A percentile compares a stretch with the other conserved stretches of the same genome.
These are phyloP conservation scores for Adenanthera pavonina DNA, from an alignment of 306 rosid genomes.

Conservation along the genomic window DNA sequence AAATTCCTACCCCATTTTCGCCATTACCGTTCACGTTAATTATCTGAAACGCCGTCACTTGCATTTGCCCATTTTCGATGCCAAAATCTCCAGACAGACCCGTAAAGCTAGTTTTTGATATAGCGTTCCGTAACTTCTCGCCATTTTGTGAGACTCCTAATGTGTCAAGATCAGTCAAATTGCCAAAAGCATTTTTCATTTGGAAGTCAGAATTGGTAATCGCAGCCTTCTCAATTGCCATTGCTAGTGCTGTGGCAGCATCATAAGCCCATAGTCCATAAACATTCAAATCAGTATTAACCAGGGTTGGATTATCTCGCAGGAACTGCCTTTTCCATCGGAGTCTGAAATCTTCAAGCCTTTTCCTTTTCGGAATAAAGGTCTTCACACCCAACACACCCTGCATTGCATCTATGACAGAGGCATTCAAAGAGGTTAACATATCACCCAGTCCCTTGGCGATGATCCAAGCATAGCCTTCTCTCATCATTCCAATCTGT, in stretches of 20 bases:
- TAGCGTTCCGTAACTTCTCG: conserved; percentile 22
- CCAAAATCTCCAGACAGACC: conserved; percentile 47
- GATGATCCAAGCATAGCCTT: conserved; percentile 56
- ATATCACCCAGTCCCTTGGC: conserved; percentile 28
- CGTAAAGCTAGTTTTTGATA: conserved; percentile 29
- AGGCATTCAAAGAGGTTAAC: neutral
- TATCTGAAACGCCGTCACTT: conserved; percentile 27
- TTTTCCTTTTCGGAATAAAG: conserved; percentile 21
- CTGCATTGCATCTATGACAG: conserved; percentile 41
- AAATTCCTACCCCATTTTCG: conserved; percentile 1
- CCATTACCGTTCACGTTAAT: conserved; percentile 44
- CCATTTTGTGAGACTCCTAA: conserved; percentile 43
- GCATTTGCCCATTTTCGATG: conserved; percentile 35
- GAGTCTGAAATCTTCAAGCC: conserved; percentile 24
- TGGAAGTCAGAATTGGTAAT: neutral
- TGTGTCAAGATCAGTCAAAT: conserved; percentile 32
- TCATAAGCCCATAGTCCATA: conserved; percentile 57
- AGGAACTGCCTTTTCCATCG: conserved; percentile 44
- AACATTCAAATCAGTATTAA: conserved; percentile 6
- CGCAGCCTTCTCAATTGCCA: conserved; percentile 44
- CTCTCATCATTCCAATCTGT: conserved; percentile 47
- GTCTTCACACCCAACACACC: conserved; percentile 53
- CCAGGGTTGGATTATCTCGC: conserved; percentile 13
- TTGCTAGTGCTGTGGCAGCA: conserved; percentile 51
- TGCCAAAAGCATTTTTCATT: neutral